These are phyloP conservation scores for Retiboletus flavoniger DNA, from an alignment of 1,284 basidiomycete genomes.

Conservation along the genomic window DNA sequence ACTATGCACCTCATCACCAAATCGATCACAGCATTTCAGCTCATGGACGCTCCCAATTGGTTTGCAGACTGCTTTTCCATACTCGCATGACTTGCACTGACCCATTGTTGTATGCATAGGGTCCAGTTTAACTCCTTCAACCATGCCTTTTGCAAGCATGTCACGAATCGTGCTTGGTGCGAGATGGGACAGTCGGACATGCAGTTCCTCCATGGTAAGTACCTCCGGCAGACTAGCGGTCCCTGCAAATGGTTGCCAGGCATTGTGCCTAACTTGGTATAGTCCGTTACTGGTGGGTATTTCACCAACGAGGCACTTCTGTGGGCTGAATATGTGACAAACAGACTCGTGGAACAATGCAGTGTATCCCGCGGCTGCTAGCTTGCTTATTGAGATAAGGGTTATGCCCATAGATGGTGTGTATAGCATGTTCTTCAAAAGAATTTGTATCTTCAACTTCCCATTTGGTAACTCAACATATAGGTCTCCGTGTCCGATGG, in stretches of 20 bases:
- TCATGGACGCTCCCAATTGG: background rate
- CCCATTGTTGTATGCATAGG: background rate
- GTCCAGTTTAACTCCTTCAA: background rate
- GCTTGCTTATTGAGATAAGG: constrained; percentile 35
- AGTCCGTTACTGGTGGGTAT: background rate
- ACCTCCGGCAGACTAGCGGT: background rate
- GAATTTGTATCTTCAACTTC: constrained; percentile 21
- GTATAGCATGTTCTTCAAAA: constrained; percentile 38
- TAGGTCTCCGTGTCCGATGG: constrained; percentile 17
- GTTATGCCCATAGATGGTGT: constrained; percentile 34
- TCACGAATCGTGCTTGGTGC: background rate
- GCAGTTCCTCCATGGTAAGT: constrained; percentile 8
- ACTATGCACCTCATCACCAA: background rate
- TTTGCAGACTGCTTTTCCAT: background rate
- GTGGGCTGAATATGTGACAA: background rate
- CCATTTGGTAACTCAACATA: constrained; percentile 39
- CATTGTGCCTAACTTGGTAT: background rate
- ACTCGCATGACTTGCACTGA: background rate
- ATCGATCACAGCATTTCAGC: rapidly evolving
- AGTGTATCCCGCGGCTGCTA: constrained; percentile 12
- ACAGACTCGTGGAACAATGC: background rate
- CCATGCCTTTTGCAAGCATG: constrained; percentile 2
- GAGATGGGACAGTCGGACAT: background rate
- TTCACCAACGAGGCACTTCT: background rate
- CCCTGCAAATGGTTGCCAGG: background rate